phyloP scores from a whole-genome alignment of 306 rosid genomes.

The Lagenaria siceraria region DNA sequence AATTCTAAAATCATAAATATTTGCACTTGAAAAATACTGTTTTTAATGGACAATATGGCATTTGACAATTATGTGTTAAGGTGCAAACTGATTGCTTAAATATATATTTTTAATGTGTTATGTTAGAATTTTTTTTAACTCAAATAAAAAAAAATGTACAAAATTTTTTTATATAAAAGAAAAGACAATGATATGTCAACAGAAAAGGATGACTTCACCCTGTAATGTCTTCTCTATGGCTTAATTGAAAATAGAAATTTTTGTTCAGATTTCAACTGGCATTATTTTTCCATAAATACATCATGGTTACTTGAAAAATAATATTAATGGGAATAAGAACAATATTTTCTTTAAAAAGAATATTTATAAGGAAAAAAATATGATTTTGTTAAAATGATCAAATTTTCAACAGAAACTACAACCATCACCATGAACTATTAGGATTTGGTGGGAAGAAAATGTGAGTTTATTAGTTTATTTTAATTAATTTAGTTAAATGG shows the following conservation, averaged over 20 bases:
- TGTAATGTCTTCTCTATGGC: not conserved
- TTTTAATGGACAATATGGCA: not conserved
- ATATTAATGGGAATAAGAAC: not conserved
- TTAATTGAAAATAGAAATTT: not conserved
- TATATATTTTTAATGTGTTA: not conserved
- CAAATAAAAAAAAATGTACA: not conserved
- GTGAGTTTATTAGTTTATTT: no score
- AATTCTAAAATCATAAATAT: not conserved
- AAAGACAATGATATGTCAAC: not conserved
- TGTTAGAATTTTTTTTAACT: not conserved
- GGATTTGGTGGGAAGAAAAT: no score
- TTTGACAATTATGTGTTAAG: not conserved
- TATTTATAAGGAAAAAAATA: not conserved
- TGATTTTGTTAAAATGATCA: no score
- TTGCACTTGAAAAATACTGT: not conserved
- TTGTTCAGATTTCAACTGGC: not conserved
- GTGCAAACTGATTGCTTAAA: not conserved
- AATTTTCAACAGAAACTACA: not conserved
- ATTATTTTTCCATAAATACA: not conserved
- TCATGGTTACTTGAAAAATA: not conserved
- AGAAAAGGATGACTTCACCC: not conserved
- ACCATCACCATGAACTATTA: no score
- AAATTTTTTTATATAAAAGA: not conserved
- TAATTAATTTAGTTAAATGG: no score
- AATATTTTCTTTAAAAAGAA: not conserved